A percentile compares a stretch with the other conserved stretches of the same genome.
Conservation (phyloP, 305 asterid genomes). For the Coffea humblotiana region DNA sequence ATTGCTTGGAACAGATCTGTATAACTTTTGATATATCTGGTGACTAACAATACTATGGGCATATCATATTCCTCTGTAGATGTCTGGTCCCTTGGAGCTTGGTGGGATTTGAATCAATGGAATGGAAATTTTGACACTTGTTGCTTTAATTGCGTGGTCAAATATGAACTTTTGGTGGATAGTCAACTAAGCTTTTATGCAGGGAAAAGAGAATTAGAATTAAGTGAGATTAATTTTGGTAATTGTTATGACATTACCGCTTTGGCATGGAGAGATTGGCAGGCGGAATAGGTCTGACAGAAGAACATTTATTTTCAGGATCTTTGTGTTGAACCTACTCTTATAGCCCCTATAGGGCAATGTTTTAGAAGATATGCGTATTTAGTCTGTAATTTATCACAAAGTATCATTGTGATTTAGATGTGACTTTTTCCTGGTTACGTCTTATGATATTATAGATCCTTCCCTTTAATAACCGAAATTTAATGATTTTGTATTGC, state of each 20-base stretch:
- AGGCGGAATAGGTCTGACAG: background rate
- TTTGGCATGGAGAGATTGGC: background rate
- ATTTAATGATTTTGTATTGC: constrained; percentile 30
- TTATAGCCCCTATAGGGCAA: background rate
- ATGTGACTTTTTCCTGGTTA: background rate
- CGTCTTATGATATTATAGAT: background rate
- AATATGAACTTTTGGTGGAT: background rate
- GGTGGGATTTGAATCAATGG: background rate
- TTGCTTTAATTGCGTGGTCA: background rate
- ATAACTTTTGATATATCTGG: background rate
- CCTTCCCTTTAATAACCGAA: background rate
- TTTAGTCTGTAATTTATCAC: background rate
- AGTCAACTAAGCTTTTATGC: background rate
- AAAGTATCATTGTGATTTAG: background rate
- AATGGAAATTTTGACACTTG: background rate
- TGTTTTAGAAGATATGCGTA: background rate
- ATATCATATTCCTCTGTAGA: background rate
- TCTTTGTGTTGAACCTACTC: background rate
- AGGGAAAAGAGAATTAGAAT: background rate
- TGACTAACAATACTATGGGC: background rate
- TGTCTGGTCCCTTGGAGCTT: background rate
- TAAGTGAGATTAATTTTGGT: background rate
- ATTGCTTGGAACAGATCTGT: background rate
- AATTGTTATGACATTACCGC: background rate
- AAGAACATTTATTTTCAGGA: background rate